Base-by-base conservation (phyloP, 768 basidiomycete genomes). In the Suillus occidentalis region DNA sequence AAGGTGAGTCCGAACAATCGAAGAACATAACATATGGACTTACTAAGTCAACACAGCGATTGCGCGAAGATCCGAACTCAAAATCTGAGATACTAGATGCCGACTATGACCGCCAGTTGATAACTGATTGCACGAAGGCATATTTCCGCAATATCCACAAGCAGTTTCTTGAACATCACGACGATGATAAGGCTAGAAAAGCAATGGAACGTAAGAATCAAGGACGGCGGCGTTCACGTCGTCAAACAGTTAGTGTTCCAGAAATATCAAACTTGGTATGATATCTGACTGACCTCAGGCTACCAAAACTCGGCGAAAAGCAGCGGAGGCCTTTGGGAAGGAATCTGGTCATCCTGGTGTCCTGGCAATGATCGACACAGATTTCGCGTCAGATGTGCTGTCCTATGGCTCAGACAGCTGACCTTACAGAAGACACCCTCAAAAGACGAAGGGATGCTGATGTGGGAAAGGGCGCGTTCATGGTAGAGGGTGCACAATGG, bases 1-100 rank as follows among this genome's bases (percentile, higher is more conserved):
- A 61, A 42, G 31, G 61, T 61, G 22, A 61, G 61, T 6, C 6
- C 9, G 25, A 49, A 61, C 43, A 45, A 45, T 45, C n/a, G 43
- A 45, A 43, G 42, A 43, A 45, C 18, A 45, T n/a, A 45, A 45
- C 43, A 7, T 45, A 6, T 18, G 8, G 43, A 45, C 43, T 45
- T 45, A 45, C 43, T 45, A 8, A 43, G 43, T 45, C 43, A 45
- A 45, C 43, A 45, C 2, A 45, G 43, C 2, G 18, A 45, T 45
- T 45, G 20, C 2, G 2, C 1, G 20, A 45, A 45, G 43, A 45
- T 45, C 43, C 43, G 20, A 45, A 43, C 43, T 43, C 6, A 2
- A 43, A 43, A 43, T 43, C 43, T 2, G 8, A 45, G 20, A 45
- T 45, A 45, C 43, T 8, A 45, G 43, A 45, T 45, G 43, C 43